A percentile compares a stretch with the other conserved stretches of the same genome.
Conservation (phyloP, 345 rosid genomes). For the Gossypioides kirkii region DNA sequence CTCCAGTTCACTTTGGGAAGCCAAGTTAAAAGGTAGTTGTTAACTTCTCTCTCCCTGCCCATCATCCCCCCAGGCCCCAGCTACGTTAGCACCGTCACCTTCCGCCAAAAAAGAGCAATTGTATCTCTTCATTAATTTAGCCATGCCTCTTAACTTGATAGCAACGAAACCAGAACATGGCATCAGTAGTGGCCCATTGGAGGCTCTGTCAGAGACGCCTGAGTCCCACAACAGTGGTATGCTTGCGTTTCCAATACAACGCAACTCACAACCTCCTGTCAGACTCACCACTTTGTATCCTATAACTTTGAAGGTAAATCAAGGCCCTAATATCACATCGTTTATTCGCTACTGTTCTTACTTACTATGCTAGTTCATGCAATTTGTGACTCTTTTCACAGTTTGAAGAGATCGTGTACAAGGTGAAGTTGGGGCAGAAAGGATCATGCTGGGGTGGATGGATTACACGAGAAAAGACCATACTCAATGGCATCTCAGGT, state of each 20-base stretch:
- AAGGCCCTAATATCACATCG: not conserved
- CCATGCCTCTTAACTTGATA: constrained; percentile 46
- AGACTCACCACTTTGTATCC: constrained; percentile 42
- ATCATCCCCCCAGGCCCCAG: constrained; percentile 9
- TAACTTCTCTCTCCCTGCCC: constrained; percentile 29
- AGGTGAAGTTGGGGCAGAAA: constrained; percentile 59
- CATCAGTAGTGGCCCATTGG: constrained; percentile 30
- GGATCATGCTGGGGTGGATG: constrained; percentile 48
- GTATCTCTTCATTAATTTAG: constrained; percentile 14
- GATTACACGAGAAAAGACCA: constrained; percentile 66
- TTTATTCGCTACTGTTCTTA: not conserved
- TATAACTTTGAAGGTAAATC: constrained; percentile 71
- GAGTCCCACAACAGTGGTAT: constrained; percentile 38
- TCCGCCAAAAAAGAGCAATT: not conserved
- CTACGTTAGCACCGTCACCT: constrained; percentile 12
- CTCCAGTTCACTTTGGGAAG: constrained; percentile 47
- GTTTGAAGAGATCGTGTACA: constrained; percentile 94
- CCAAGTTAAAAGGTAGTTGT: constrained; percentile 29
- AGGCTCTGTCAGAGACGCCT: constrained; percentile 36
- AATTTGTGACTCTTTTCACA: constrained; percentile 25
- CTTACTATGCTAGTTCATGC: not conserved
- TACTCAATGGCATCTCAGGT: constrained; percentile 75
- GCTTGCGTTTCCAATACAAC: constrained; percentile 35
- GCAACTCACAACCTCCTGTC: constrained; percentile 39
- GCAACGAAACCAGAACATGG: constrained; percentile 52